Conservation (phyloP, 352 stramenopile species). For the Phytophthora sp. region DNA sequence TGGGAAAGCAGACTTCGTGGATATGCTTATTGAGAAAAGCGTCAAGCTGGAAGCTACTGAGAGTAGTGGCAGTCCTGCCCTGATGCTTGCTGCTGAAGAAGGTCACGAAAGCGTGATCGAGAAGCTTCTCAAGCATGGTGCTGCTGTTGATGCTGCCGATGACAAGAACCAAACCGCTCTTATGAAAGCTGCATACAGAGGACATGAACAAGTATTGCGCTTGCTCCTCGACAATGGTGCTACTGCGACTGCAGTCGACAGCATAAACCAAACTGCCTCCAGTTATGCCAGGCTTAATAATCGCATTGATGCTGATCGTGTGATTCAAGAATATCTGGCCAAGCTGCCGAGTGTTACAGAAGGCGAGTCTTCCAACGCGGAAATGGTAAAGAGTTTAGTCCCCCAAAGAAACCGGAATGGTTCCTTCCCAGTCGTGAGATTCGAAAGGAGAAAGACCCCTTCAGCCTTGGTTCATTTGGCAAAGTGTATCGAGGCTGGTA, state of each 20-base stretch:
- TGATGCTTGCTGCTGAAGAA: constrained; percentile 7
- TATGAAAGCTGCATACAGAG: constrained; percentile 12
- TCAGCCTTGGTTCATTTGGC: constrained; percentile 16
- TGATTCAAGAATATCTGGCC: neutral
- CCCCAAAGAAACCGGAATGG: constrained; percentile 4
- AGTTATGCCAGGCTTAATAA: constrained; percentile 4
- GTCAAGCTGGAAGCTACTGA: neutral
- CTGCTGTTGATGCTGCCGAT: neutral
- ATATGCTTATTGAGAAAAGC: neutral
- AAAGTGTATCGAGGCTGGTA: constrained; percentile 20
- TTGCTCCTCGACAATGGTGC: constrained; percentile 11
- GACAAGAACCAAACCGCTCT: neutral
- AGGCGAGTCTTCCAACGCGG: no score
- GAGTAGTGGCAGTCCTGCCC: neutral
- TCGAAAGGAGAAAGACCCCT: constrained; percentile 11
- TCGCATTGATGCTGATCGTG: neutral
- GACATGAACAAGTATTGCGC: constrained; percentile 2
- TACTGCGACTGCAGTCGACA: neutral
- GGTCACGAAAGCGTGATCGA: neutral
- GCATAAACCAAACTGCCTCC: neutral
- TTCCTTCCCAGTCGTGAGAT: constrained; percentile 18
- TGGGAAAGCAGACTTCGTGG: neutral
- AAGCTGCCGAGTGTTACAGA: neutral
- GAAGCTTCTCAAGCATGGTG: neutral
- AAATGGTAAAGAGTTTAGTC: neutral